Conservation (phyloP, 1,284 basidiomycete species). For the Ceratobasidium sp. region DNA sequence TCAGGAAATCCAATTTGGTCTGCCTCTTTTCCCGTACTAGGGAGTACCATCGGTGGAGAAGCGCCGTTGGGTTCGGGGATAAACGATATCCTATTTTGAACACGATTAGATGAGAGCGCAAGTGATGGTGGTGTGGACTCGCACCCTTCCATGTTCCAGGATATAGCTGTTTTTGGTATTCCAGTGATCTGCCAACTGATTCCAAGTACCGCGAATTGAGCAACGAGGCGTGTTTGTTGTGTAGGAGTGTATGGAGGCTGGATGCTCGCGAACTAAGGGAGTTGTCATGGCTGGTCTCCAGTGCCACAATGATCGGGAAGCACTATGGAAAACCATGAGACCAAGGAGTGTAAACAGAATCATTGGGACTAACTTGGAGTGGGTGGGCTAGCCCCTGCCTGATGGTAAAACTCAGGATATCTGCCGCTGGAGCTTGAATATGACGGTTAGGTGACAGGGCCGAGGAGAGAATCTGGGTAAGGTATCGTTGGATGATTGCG, state of each 20-base stretch:
- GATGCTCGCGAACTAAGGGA: conserved; percentile 75
- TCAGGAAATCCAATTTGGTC: conserved; percentile 83
- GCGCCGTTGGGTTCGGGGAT: conserved; percentile 65
- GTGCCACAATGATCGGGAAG: conserved; percentile 87
- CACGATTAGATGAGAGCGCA: too few species aligned
- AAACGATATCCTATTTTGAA: conserved; percentile 64
- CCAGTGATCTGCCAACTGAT: conserved; percentile 78
- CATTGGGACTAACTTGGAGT: conserved; percentile 64
- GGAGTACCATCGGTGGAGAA: conserved; percentile 88
- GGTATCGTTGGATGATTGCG: conserved; percentile 89
- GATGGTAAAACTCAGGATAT: conserved; percentile 89
- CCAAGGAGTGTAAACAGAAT: background rate
- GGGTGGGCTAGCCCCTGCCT: conserved; percentile 96
- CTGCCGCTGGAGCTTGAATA: conserved; percentile 84
- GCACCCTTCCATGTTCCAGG: conserved; percentile 58
- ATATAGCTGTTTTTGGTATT: conserved; percentile 74
- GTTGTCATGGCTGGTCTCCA: conserved; percentile 79
- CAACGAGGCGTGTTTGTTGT: conserved; percentile 87
- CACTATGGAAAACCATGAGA: conserved; percentile 59
- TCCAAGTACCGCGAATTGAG: conserved; percentile 83
- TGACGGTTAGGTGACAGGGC: conserved; percentile 71
- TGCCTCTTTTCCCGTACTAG: conserved; percentile 88
- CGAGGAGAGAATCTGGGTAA: conserved; percentile 79
- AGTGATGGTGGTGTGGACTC: too few species aligned
- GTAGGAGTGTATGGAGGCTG: conserved; percentile 78